Base-by-base conservation (phyloP, 2,329 filamentous ascomycete genomes). In the Alternaria panax region DNA sequence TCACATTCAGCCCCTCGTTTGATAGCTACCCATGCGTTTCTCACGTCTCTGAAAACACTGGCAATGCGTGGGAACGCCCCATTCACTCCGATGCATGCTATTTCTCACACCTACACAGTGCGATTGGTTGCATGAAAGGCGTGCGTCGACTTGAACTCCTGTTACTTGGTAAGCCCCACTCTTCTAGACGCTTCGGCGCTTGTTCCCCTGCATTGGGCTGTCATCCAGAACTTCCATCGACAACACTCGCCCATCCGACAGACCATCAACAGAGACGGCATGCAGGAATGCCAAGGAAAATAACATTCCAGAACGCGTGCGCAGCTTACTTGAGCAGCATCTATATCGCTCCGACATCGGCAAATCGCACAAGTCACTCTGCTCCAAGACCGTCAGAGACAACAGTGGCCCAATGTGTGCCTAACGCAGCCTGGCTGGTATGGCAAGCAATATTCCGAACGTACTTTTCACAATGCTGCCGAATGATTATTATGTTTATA, bases 1-100 rank as follows among this genome's bases (percentile, higher is more conserved):
- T 52, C 54, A 57, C n/a, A 7, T n/a, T 25, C 40, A 54, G 38
- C 50, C 34, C 32, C 34, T 41, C 27, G 45, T 24, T 24, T 5
- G 25, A 20, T 12, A 40, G 34, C 48, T 28, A 25, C 45, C 20
- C 22, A 36, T 24, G 20, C 20, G 20, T 32, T 47, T 34, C 30
- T 32, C 45, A 47, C 20, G 14, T 24, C 28, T n/a, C n/a, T 40
- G 12, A 14, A 20, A 51, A 51, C 7, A n/a, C 32, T 48, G 20
- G 20, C 30, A 14, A 36, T 36, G 32, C 14, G 30, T 16, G 9
- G 22, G 22, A 22, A 48, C 1, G 14, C 28, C 45, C 4, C 11
- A 36, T 25, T 48, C 5, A n/a, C 14, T 32, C n/a, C 20, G 30
- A 14, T 12, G 45, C 28, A 48, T 36, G 14, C 20, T n/a, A 5